Evolutionary conservation across 148 eudicot genomes (phyloP).

Genomic region (Rhododendron vialii): DNA sequence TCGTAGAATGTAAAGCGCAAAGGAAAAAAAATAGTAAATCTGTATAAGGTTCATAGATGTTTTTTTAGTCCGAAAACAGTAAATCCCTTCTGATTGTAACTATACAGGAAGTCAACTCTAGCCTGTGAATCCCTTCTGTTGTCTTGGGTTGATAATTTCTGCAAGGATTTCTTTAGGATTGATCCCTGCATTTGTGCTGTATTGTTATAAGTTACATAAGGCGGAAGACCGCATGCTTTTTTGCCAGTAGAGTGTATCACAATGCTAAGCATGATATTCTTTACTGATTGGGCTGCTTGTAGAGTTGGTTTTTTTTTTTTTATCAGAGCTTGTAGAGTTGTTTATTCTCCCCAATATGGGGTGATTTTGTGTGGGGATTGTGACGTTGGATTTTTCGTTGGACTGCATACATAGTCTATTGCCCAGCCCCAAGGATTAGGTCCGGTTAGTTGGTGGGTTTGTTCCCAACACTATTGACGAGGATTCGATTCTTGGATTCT

Average conservation of each 20-base stretch:
- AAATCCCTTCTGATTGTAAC: background rate
- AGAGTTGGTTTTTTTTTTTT: too few relatives aligned
- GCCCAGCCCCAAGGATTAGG: too few relatives aligned
- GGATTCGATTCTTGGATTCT: too few relatives aligned
- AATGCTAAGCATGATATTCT: too few relatives aligned
- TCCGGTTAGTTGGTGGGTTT: too few relatives aligned
- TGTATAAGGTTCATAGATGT: background rate
- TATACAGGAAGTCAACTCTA: background rate
- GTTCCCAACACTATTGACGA: too few relatives aligned
- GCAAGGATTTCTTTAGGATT: background rate
- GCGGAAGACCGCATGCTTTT: background rate
- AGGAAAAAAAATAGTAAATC: background rate
- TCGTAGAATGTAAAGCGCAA: slow-evolving; percentile 17
- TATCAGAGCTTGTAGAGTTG: too few relatives aligned
- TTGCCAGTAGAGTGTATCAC: too few relatives aligned
- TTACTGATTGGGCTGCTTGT: too few relatives aligned
- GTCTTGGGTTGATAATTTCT: background rate
- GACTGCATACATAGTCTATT: background rate
- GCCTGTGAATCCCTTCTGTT: background rate
- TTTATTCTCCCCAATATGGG: too few relatives aligned
- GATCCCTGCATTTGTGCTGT: background rate
- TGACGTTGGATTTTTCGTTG: background rate
- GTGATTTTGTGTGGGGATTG: background rate
- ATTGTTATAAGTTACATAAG: background rate
- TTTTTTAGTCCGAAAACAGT: background rate